Percentiles rank a stretch among this genome's conserved stretches.
These are phyloP conservation scores for Bryoglossum gracile DNA, from an alignment of 495 filamentous ascomycete genomes.

Conservation along the genomic window DNA sequence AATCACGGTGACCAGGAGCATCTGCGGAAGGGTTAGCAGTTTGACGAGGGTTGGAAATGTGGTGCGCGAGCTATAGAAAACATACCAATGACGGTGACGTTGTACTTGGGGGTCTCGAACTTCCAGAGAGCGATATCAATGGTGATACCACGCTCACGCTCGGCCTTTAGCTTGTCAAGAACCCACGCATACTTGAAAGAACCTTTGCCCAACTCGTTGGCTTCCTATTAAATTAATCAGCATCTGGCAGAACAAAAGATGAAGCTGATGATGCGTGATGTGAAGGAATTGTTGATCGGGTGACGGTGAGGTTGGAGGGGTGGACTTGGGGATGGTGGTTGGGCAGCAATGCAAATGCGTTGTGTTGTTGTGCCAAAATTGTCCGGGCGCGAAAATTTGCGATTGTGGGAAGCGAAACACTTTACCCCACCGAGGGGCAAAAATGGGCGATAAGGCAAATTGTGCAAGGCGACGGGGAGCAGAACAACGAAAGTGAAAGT, in stretches of 20 bases:
- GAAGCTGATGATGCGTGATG: background rate
- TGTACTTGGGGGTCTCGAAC: conserved; percentile 98
- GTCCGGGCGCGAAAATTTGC: conserved; percentile 19
- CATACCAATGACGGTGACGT: conserved; percentile 97
- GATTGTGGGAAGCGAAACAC: conserved; percentile 17
- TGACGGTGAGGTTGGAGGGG: too few relatives aligned
- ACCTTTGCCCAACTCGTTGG: conserved; percentile 98
- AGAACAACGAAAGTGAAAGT: too few relatives aligned
- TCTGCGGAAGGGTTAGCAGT: conserved; percentile 43
- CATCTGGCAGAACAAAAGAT: conserved; percentile 9
- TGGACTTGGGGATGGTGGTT: conserved; percentile 3
- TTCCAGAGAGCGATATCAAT: conserved; percentile 99
- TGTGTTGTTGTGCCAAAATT: conserved; percentile 14
- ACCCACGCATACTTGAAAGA: conserved; percentile 99
- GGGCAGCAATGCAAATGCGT: conserved; percentile 10
- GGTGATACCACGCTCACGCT: conserved; percentile 99
- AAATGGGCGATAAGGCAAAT: conserved; percentile 19
- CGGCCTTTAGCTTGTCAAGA: conserved; percentile 99
- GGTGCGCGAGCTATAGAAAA: conserved; percentile 18
- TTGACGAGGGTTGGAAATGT: conserved; percentile 12
- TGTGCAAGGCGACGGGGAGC: conserved; percentile 7
- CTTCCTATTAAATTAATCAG: conserved; percentile 63
- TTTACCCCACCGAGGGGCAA: conserved; percentile 27
- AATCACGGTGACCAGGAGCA: conserved; percentile 99
- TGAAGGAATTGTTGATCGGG: too few relatives aligned